Percentiles rank a stretch among this genome's conserved stretches.
Evolutionary conservation across 2,329 filamentous ascomycete species (phyloP).

Genomic region (Leptographium lundbergii): DNA sequence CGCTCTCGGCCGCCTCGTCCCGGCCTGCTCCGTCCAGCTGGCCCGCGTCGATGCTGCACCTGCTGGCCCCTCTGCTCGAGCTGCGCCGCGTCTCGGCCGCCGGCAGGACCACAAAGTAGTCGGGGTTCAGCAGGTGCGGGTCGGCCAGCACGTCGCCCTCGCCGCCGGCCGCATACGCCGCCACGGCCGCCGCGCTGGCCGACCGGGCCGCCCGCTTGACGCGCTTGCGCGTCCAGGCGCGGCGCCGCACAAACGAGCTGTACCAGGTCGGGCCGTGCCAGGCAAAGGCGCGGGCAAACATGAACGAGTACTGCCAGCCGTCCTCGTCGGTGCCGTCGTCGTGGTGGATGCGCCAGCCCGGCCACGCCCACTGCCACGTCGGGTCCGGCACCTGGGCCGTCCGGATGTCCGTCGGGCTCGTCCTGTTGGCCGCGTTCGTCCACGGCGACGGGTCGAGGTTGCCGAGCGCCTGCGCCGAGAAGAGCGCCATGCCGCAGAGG

Average conservation of each 20-base stretch:
- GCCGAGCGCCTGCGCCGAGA: conserved; percentile 73
- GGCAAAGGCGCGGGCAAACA: conserved; percentile 59
- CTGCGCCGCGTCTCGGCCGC: conserved; percentile 30
- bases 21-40: neutral
- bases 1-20: neutral
- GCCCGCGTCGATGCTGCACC: too few species aligned
- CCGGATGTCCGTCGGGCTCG: conserved; percentile 54
- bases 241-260: conserved; percentile 82
- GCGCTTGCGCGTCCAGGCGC: conserved; percentile 77
- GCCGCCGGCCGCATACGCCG: neutral
- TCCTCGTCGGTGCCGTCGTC: conserved; percentile 69
- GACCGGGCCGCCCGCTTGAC: conserved; percentile 33
- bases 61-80: conserved; percentile 22
- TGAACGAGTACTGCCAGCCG: conserved; percentile 93
- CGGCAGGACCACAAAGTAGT: conserved; percentile 68
- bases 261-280: conserved; percentile 94
- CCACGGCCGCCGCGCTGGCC: conserved; percentile 10
- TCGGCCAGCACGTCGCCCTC: conserved; percentile 19
- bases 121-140: conserved; percentile 55
- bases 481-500: conserved; percentile 79
- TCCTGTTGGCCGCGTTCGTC: conserved; percentile 57
- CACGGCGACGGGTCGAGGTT: conserved; percentile 77
- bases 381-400: conserved; percentile 91
- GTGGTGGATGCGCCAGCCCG: conserved; percentile 52
- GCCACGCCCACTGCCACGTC: conserved; percentile 80